Evolutionary conservation across 2,329 filamentous ascomycete genomes (phyloP).

Genomic region (Nannizzia gypsea): DNA sequence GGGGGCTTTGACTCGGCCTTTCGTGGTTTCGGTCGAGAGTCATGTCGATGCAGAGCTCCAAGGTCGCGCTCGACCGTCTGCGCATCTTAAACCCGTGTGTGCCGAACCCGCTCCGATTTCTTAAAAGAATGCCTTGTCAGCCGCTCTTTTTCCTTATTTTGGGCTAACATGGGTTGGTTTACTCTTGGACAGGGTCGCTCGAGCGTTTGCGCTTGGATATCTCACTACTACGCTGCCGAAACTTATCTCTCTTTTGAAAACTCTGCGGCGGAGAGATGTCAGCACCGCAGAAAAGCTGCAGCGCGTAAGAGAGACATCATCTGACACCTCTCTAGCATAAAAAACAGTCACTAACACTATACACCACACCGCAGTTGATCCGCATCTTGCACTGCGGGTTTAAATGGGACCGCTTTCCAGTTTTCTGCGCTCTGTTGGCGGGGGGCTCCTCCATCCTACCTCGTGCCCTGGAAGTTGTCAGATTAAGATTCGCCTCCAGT

Average conservation of each 20-base stretch:
- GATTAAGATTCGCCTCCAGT: constrained; percentile 6
- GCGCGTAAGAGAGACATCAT: constrained; percentile 23
- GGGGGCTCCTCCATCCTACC: constrained; percentile 42
- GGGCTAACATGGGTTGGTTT: not conserved
- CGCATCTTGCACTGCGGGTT: constrained; percentile 30
- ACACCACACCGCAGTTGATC: no score
- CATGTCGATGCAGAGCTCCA: not conserved
- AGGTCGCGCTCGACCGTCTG: constrained; percentile 6
- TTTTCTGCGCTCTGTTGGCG: constrained; percentile 42
- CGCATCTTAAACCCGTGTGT: constrained; percentile 13
- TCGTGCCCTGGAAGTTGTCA: constrained; percentile 11
- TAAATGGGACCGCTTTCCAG: constrained; percentile 39
- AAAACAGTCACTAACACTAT: no score
- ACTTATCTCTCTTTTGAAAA: constrained; percentile 30
- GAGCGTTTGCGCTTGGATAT: constrained; percentile 40
- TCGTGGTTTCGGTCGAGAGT: not conserved
- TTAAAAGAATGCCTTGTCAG: not conserved
- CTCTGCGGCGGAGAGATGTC: constrained; percentile 24
- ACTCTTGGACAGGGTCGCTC: constrained; percentile 22
- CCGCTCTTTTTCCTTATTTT: not conserved
- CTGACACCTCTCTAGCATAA: no score
- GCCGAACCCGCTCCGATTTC: not conserved
- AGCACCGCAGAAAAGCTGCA: constrained; percentile 24
- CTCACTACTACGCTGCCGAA: constrained; percentile 37
- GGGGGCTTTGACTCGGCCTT: not conserved